Evolutionary conservation across 805 yeast species (phyloP).

Genomic region (Saccharomyces jurei): DNA sequence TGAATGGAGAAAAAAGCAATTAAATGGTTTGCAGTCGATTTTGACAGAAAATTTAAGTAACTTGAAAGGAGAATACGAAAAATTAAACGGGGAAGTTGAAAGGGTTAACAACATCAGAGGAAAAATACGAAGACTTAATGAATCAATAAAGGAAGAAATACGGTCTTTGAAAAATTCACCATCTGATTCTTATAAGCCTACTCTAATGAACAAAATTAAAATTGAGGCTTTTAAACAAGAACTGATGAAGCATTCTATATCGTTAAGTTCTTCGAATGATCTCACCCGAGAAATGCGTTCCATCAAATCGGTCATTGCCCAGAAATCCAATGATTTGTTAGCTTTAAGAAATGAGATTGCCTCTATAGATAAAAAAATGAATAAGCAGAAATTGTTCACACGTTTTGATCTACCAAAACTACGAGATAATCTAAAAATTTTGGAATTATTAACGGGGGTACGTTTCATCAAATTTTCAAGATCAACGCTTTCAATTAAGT

Average conservation of each 20-base stretch:
- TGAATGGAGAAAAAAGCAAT: slow-evolving; percentile 50
- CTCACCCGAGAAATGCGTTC: slow-evolving; percentile 2
- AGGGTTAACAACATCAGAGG: slow-evolving; percentile 7
- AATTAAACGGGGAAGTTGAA: slow-evolving; percentile 10
- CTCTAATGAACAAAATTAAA: slow-evolving; percentile 10
- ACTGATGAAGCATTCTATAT: slow-evolving; percentile 4
- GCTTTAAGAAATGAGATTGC: slow-evolving; percentile 8
- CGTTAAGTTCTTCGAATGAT: slow-evolving; percentile 5
- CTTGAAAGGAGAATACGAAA: slow-evolving; percentile 20
- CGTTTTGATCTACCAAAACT: slow-evolving; percentile 8
- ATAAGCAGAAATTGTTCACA: slow-evolving; percentile 4
- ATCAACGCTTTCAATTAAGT: slow-evolving; percentile 5
- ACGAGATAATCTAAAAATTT: slow-evolving; percentile 4
- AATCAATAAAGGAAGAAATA: slow-evolving; percentile 16
- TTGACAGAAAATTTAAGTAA: slow-evolving; percentile 21
- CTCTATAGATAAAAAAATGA: background rate
- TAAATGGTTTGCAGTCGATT: slow-evolving; percentile 36
- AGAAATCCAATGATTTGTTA: slow-evolving; percentile 1
- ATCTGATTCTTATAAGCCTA: slow-evolving; percentile 3
- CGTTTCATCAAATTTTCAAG: slow-evolving; percentile 7
- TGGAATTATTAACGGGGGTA: slow-evolving; percentile 13
- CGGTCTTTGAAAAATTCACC: slow-evolving; percentile 13
- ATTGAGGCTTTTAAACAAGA: slow-evolving; percentile 14
- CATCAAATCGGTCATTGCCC: slow-evolving; percentile 1
- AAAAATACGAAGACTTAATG: slow-evolving; percentile 11